Conservation (phyloP, 2,329 filamentous ascomycete species). For the Colletotrichum echinochloae region DNA sequence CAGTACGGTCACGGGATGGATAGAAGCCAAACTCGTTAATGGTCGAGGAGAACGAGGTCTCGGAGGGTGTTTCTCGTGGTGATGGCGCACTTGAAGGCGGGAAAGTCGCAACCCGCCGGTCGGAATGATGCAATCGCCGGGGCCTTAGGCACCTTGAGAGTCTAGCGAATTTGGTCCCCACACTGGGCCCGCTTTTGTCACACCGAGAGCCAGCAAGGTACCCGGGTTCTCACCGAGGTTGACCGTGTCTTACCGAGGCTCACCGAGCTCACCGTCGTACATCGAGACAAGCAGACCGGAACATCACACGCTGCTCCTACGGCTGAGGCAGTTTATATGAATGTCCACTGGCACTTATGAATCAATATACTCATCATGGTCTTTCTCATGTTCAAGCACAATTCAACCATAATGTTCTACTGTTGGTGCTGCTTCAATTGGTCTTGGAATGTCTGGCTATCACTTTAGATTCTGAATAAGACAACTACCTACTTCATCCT, state of each 20-base stretch:
- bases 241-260: not conserved
- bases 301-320: too few relatives aligned
- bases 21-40: not conserved
- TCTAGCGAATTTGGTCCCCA: constrained; percentile 14
- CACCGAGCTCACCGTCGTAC: not conserved
- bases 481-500: too few relatives aligned
- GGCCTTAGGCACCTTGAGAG: constrained; percentile 39
- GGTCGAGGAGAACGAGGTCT: not conserved
- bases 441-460: too few relatives aligned
- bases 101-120: constrained; percentile 29
- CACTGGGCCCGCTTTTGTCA: not conserved
- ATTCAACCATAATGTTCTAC: too few relatives aligned
- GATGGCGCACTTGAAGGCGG: constrained; percentile 16
- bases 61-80: not conserved
- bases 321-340: too few relatives aligned
- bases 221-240: not conserved
- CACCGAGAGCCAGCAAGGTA: not conserved
- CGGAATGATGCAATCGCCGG: constrained; percentile 38
- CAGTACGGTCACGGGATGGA: not conserved
- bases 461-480: too few relatives aligned
- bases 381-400: too few relatives aligned
- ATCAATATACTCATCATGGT: too few relatives aligned
- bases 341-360: too few relatives aligned
- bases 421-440: too few relatives aligned
- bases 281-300: not conserved